Percentiles rank a stretch among this genome's conserved stretches.
Evolutionary conservation across 2,329 filamentous ascomycete genomes (phyloP).

Genomic region (Aureobasidium sp.): DNA sequence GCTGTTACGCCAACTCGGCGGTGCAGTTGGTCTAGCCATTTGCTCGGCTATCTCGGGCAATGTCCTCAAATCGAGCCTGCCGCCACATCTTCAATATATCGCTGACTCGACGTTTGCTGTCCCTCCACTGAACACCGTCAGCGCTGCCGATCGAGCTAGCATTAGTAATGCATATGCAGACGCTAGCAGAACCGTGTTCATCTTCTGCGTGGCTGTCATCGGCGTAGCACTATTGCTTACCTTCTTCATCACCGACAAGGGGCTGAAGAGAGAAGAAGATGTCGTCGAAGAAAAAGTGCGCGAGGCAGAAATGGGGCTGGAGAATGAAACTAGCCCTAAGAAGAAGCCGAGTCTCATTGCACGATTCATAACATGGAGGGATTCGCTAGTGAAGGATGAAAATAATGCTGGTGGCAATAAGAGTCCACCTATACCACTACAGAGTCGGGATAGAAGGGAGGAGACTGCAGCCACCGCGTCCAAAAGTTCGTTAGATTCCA

Average conservation of each 20-base stretch:
- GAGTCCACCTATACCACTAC: background rate
- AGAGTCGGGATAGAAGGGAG: background rate
- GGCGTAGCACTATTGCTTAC: conserved; percentile 41
- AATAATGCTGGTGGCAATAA: background rate
- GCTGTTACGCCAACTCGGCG: conserved; percentile 34
- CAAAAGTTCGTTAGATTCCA: background rate
- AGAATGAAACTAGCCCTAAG: background rate
- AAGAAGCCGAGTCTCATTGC: background rate
- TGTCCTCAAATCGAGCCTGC: conserved; percentile 31
- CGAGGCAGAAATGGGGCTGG: background rate
- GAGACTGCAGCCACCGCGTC: too few relatives aligned
- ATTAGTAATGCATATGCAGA: conserved; percentile 47
- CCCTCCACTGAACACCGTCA: conserved; percentile 28
- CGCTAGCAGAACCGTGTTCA: conserved; percentile 50
- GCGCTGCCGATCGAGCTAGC: conserved; percentile 30
- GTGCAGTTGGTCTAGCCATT: conserved; percentile 31
- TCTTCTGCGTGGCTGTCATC: conserved; percentile 49
- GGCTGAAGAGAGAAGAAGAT: conserved; percentile 22
- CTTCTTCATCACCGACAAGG: conserved; percentile 40
- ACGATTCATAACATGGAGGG: background rate
- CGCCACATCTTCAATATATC: conserved; percentile 31
- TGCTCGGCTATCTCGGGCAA: conserved; percentile 31
- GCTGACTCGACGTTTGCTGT: conserved; percentile 35
- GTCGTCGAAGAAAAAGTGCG: background rate
- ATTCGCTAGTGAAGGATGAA: background rate